Conservation (phyloP, 192 early-diverging fungal genomes). For the Mortierella antarctica region DNA sequence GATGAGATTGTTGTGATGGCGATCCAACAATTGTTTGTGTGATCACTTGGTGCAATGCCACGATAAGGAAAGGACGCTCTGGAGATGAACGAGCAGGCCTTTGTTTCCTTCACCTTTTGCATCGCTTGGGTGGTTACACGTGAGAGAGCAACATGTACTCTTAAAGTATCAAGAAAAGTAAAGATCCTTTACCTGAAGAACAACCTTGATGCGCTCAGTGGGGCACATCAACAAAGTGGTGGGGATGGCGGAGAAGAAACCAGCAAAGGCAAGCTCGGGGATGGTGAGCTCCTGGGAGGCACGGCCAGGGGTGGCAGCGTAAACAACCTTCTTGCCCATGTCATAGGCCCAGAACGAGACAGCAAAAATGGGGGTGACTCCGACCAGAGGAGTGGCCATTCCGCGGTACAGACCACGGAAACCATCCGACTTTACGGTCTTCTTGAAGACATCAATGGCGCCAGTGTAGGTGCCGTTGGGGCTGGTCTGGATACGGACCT, state of each 20-base stretch:
- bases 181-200: slow-evolving; percentile 80
- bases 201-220: slow-evolving; percentile 95
- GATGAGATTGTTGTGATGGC: too few species aligned
- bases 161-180: background rate
- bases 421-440: slow-evolving; percentile 93
- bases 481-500: slow-evolving; percentile 94
- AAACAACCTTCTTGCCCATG: slow-evolving; percentile 80
- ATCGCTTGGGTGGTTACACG: background rate
- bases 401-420: slow-evolving; percentile 94
- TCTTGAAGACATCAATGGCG: slow-evolving; percentile 89
- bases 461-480: slow-evolving; percentile 82
- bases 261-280: slow-evolving; percentile 87
- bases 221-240: slow-evolving; percentile 95
- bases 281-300: slow-evolving; percentile 69
- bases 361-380: slow-evolving; percentile 96
- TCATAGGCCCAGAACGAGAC: slow-evolving; percentile 94
- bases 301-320: slow-evolving; percentile 65
- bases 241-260: slow-evolving; percentile 95
- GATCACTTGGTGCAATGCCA: too few species aligned
- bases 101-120: too few species aligned
- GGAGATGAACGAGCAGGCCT: too few species aligned
- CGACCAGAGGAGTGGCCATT: slow-evolving; percentile 92
- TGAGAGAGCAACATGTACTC: slow-evolving; percentile 16
- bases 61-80: too few species aligned
- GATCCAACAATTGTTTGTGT: too few species aligned